These are phyloP conservation scores for Trametes maxima DNA, from an alignment of 768 basidiomycete species.

Conservation along the genomic window DNA sequence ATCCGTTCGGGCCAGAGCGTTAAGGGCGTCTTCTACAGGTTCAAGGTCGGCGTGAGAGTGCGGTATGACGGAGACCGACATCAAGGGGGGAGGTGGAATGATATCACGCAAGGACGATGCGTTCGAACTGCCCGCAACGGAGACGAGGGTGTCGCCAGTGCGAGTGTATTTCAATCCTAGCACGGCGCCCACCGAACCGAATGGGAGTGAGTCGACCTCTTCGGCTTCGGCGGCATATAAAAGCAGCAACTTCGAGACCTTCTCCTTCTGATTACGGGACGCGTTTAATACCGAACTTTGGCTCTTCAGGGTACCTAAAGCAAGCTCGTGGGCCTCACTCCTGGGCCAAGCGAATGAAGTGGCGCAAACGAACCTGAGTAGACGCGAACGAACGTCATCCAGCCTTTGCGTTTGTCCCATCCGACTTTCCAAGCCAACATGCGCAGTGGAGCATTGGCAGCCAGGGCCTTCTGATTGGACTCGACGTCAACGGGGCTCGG, in stretches of 20 bases:
- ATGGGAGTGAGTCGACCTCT: constrained; percentile 79
- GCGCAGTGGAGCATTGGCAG: constrained; percentile 52
- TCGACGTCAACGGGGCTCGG: constrained; percentile 71
- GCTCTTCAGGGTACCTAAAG: constrained; percentile 67
- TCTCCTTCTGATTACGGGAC: constrained; percentile 70
- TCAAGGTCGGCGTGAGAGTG: constrained; percentile 77
- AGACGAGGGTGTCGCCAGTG: constrained; percentile 84
- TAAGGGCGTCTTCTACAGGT: constrained; percentile 76
- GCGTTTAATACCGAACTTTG: constrained; percentile 65
- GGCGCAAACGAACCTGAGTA: constrained; percentile 67
- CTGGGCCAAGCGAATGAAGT: background rate
- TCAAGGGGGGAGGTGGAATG: constrained; percentile 78
- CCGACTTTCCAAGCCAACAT: constrained; percentile 86
- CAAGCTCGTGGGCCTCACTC: background rate
- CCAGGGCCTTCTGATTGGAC: constrained; percentile 42
- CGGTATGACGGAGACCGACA: constrained; percentile 82
- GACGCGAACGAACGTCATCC: constrained; percentile 92
- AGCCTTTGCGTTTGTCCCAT: constrained; percentile 82
- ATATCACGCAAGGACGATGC: constrained; percentile 60
- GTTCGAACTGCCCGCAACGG: constrained; percentile 41
- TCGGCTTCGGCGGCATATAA: constrained; percentile 76
- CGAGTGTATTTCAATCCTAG: constrained; percentile 82
- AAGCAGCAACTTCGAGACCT: constrained; percentile 71
- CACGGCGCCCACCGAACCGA: constrained; percentile 83
- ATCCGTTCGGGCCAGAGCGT: constrained; percentile 77